phyloP scores from a whole-genome alignment of 2,329 filamentous ascomycete species.

The Botrytis byssoidea region DNA sequence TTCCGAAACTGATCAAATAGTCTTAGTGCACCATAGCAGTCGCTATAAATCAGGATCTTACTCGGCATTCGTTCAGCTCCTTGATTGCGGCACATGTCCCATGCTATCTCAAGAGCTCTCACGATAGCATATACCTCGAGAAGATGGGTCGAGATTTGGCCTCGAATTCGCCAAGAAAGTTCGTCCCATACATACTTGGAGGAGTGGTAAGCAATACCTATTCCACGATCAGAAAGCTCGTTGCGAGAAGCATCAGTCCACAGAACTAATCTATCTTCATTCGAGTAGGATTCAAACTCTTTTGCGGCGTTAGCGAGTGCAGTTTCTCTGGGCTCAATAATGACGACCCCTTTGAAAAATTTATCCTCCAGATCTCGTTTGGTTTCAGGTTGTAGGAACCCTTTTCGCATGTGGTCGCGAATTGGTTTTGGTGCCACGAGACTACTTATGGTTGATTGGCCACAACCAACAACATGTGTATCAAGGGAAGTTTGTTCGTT shows the following conservation, averaged over 20 bases:
- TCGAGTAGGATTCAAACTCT: neutral
- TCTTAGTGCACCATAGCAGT: neutral
- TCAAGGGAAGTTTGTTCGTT: neutral
- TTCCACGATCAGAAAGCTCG: neutral
- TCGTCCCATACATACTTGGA: constrained; percentile 10
- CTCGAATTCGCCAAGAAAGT: constrained; percentile 20
- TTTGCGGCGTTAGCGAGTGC: constrained; percentile 16
- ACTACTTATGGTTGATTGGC: neutral
- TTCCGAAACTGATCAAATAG: neutral
- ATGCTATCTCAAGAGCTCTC: constrained; percentile 24
- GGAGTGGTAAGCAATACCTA: constrained; percentile 11
- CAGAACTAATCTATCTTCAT: constrained; percentile 18
- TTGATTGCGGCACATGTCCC: constrained; percentile 12
- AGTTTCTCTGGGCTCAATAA: constrained; percentile 15
- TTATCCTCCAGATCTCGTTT: constrained; percentile 18
- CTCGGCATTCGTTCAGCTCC: constrained; percentile 16
- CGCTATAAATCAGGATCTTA: constrained; percentile 7
- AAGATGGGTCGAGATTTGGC: constrained; percentile 5
- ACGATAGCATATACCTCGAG: constrained; percentile 22
- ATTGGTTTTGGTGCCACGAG: neutral
- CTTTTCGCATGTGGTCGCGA: neutral
- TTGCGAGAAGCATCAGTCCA: neutral
- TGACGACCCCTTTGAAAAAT: constrained; percentile 17
- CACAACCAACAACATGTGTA: neutral
- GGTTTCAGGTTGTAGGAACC: neutral